Evolutionary conservation across 345 rosid genomes (phyloP).

Genomic region (Erucastrum elatum): DNA sequence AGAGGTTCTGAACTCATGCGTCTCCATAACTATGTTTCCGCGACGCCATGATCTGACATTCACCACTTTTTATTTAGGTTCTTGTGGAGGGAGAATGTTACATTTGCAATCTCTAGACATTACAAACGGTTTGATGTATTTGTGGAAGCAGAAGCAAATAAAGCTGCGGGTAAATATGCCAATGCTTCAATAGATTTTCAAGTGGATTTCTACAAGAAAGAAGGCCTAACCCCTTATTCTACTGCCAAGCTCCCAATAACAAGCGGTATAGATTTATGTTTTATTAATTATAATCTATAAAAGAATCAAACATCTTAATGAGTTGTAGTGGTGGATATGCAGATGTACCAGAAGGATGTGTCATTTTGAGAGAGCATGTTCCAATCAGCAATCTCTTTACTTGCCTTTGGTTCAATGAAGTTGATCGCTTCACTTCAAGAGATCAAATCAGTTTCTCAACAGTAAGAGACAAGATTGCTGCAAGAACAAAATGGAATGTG

Average conservation of each 20-base stretch:
- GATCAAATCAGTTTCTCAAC: conserved; percentile 89
- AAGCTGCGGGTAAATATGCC: conserved; percentile 85
- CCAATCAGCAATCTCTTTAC: conserved; percentile 80
- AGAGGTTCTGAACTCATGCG: conserved; percentile 48
- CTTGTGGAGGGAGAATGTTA: conserved; percentile 82
- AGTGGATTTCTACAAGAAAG: conserved; percentile 73
- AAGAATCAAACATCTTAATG: neutral
- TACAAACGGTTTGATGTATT: conserved; percentile 77
- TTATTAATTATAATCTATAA: neutral
- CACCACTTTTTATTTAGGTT: conserved; percentile 48
- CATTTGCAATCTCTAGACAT: conserved; percentile 85
- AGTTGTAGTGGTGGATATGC: conserved; percentile 33
- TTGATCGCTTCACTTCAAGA: conserved; percentile 80
- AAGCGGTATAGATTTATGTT: conserved; percentile 51
- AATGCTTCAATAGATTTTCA: conserved; percentile 85
- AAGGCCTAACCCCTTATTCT: conserved; percentile 77
- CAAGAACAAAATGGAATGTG: conserved; percentile 67
- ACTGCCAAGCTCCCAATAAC: conserved; percentile 77
- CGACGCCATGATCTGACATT: neutral
- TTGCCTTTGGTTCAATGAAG: conserved; percentile 93
- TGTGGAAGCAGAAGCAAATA: conserved; percentile 84
- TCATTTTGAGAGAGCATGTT: conserved; percentile 82
- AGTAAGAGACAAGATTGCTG: conserved; percentile 74
- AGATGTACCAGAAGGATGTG: conserved; percentile 99
- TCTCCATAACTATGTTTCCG: neutral